Percentiles rank a stretch among this genome's conserved stretches.
Conservation (phyloP, 2,329 filamentous ascomycete genomes). For the Nothophaeocryptopus gaeumannii region DNA sequence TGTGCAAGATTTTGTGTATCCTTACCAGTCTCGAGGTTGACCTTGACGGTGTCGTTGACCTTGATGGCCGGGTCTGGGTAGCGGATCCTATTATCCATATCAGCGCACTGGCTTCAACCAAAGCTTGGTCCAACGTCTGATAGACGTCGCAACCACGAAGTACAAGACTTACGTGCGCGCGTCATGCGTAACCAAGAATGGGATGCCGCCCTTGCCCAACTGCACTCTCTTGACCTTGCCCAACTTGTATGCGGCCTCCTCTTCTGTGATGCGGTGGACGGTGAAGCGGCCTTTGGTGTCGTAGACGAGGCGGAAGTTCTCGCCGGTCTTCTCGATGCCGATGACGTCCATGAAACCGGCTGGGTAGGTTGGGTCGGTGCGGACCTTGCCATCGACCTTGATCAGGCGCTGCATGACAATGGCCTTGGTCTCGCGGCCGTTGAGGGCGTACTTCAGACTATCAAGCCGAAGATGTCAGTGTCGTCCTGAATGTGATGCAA, state of each 20-base stretch:
- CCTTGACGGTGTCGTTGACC: conserved; percentile 99
- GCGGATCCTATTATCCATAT: conserved; percentile 70
- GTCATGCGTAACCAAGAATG: conserved; percentile 99
- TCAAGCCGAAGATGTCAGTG: conserved; percentile 40
- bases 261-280: conserved; percentile 96
- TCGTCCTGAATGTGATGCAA: background rate
- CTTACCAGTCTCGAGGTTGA: conserved; percentile 82
- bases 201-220: conserved; percentile 98
- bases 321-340: conserved; percentile 98
- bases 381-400: conserved; percentile 99
- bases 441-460: conserved; percentile 99
- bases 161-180: conserved; percentile 98
- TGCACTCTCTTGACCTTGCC: conserved; percentile 99
- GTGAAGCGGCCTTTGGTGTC: conserved; percentile 99
- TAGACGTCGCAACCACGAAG: conserved; percentile 64
- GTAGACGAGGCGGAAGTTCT: conserved; percentile 99
- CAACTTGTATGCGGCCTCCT: conserved; percentile 99
- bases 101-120: conserved; percentile 56
- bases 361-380: conserved; percentile 97
- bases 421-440: conserved; percentile 93
- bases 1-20: background rate
- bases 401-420: conserved; percentile 99
- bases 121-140: conserved; percentile 99
- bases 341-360: conserved; percentile 99
- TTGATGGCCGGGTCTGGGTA: conserved; percentile 98